Percentiles rank a stretch among this genome's conserved stretches.
Evolutionary conservation across 1,284 basidiomycete species (phyloP).

Genomic region (Pseudozyma pruni): DNA sequence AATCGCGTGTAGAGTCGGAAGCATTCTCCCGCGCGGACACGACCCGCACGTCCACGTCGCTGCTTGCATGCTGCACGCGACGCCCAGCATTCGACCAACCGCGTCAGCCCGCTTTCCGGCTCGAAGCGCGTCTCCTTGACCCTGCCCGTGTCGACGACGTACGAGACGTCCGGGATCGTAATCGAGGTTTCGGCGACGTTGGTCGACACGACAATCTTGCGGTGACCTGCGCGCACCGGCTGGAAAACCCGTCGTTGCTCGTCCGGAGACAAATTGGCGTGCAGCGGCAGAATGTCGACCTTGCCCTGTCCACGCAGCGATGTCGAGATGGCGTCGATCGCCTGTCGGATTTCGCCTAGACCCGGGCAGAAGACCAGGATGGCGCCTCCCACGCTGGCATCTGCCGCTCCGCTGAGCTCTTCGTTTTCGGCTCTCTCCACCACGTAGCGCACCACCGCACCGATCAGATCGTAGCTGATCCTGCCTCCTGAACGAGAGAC

Average conservation of each 20-base stretch:
- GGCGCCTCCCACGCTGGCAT: conserved; percentile 67
- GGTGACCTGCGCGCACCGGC: conserved; percentile 71
- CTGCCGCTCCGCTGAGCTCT: conserved; percentile 70
- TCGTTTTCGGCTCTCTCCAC: conserved; percentile 72
- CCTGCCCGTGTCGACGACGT: conserved; percentile 78
- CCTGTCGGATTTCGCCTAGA: conserved; percentile 72
- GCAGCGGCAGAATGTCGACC: conserved; percentile 81
- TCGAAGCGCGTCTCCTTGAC: conserved; percentile 91
- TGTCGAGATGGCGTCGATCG: conserved; percentile 76
- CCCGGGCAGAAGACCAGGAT: conserved; percentile 90
- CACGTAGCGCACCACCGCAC: conserved; percentile 76
- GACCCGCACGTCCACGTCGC: conserved; percentile 87
- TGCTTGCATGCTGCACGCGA: conserved; percentile 84
- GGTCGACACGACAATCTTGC: conserved; percentile 89
- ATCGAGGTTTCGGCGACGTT: conserved; percentile 94
- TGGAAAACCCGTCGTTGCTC: conserved; percentile 85
- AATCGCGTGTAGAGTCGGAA: conserved; percentile 78
- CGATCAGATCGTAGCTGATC: conserved; percentile 83
- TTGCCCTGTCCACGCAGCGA: conserved; percentile 66
- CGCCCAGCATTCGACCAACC: conserved; percentile 81
- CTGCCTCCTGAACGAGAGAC: conserved; percentile 74
- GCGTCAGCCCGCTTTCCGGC: conserved; percentile 78
- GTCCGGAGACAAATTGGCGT: conserved; percentile 85
- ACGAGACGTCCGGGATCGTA: conserved; percentile 74
- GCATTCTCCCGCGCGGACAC: conserved; percentile 71